Evolutionary conservation across 208 protist species (phyloP).

Genomic region (Leishmania mexicana): DNA sequence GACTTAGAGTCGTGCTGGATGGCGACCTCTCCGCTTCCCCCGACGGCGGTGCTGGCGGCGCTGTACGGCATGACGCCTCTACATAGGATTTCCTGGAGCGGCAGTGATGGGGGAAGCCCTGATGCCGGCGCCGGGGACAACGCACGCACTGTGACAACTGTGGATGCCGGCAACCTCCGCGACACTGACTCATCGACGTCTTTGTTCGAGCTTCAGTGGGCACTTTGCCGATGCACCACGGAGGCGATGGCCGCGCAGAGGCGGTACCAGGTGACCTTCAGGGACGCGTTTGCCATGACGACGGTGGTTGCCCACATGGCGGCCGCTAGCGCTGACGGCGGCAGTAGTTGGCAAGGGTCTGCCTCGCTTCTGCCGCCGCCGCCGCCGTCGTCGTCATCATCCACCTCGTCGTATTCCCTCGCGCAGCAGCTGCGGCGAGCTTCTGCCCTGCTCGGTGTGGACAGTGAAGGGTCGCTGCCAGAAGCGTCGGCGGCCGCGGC

Average conservation of each 20-base stretch:
- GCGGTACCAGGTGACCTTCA: slow-evolving; percentile 1
- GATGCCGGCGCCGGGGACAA: not conserved
- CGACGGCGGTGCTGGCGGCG: slow-evolving; percentile 60
- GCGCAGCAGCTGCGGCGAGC: slow-evolving; percentile 29
- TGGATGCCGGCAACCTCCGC: not conserved
- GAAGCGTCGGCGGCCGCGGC: not conserved
- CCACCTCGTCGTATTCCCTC: slow-evolving; percentile 17
- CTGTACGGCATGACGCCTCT: slow-evolving; percentile 47
- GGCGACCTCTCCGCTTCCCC: slow-evolving; percentile 47
- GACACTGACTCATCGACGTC: not conserved
- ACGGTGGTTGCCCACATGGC: slow-evolving; percentile 17
- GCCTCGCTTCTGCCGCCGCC: not conserved
- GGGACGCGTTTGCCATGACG: slow-evolving; percentile 33
- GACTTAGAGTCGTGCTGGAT: slow-evolving; percentile 39
- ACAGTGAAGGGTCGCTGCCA: not conserved
- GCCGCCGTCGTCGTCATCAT: slow-evolving; percentile 14
- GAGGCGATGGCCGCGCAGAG: not conserved
- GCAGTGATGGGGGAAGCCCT: not conserved
- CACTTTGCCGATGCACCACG: not conserved
- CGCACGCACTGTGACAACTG: not conserved
- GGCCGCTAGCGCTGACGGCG: not conserved
- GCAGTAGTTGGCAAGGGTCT: not conserved
- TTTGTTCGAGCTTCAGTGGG: slow-evolving; percentile 10
- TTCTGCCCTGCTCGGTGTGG: slow-evolving; percentile 6
- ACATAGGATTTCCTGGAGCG: slow-evolving; percentile 10